phyloP scores from a whole-genome alignment of 2,329 filamentous ascomycete genomes.

The Pseudocercospora vitis region DNA sequence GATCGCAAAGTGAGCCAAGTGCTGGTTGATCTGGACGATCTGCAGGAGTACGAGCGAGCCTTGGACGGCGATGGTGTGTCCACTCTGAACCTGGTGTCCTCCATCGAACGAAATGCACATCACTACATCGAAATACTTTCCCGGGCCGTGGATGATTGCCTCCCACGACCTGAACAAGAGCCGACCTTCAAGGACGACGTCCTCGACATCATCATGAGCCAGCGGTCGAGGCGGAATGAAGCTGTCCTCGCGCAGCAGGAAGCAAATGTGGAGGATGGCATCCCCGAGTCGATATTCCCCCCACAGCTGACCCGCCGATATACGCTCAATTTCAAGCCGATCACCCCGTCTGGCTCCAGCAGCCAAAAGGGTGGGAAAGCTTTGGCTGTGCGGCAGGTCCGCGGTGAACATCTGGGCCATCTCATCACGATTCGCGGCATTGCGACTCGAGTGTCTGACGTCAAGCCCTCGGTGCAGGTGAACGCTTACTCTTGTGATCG shows the following conservation, averaged over 20 bases:
- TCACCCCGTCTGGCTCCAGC: slow-evolving; percentile 69
- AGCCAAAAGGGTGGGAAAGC: slow-evolving; percentile 60
- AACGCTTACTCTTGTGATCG: slow-evolving; percentile 97
- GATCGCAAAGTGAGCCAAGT: slow-evolving; percentile 77
- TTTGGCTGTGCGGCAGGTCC: slow-evolving; percentile 88
- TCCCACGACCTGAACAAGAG: slow-evolving; percentile 76
- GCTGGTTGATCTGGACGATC: slow-evolving; percentile 83
- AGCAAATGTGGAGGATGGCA: slow-evolving; percentile 50
- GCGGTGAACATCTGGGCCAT: slow-evolving; percentile 86
- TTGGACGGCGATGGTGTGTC: slow-evolving; percentile 57
- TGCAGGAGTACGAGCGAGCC: slow-evolving; percentile 77
- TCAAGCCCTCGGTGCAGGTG: slow-evolving; percentile 96
- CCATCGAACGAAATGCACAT: slow-evolving; percentile 85
- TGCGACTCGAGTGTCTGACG: slow-evolving; percentile 90
- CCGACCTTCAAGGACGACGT: slow-evolving; percentile 97
- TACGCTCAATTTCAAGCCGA: slow-evolving; percentile 92
- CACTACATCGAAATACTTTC: slow-evolving; percentile 94
- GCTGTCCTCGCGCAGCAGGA: slow-evolving; percentile 56
- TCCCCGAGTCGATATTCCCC: slow-evolving; percentile 78
- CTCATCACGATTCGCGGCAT: slow-evolving; percentile 95
- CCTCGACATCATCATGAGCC: slow-evolving; percentile 92
- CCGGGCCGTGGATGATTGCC: slow-evolving; percentile 78
- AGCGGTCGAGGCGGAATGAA: slow-evolving; percentile 82
- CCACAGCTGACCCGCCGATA: slow-evolving; percentile 90
- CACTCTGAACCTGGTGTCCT: slow-evolving; percentile 69